Evolutionary conservation across 139 green algal genomes (phyloP).

Genomic region (Trebouxia sp.): DNA sequence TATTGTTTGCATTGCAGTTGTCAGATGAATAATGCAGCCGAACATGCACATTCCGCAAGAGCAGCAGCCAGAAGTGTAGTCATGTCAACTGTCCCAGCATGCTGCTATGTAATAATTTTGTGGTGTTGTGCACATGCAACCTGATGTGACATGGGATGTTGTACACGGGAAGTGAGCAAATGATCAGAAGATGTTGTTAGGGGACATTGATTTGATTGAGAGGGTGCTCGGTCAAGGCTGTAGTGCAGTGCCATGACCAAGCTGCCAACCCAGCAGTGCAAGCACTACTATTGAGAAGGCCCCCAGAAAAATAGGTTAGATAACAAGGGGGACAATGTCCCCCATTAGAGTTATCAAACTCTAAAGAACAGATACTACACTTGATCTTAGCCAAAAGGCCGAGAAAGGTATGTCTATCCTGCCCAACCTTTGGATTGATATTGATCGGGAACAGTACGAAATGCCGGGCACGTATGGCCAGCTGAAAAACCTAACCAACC

Average conservation of each 20-base stretch:
- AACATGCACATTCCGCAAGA: too few relatives aligned
- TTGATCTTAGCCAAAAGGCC: slow-evolving; percentile 29
- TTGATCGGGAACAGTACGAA: not conserved
- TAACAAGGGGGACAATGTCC: slow-evolving; percentile 27
- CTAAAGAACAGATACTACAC: slow-evolving; percentile 30
- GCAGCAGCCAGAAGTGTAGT: too few relatives aligned
- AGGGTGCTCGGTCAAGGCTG: slow-evolving; percentile 19
- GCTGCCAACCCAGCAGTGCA: slow-evolving; percentile 12
- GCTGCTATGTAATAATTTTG: too few relatives aligned
- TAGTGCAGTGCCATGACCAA: slow-evolving; percentile 25
- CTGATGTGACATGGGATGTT: too few relatives aligned
- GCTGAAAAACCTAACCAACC: too few relatives aligned
- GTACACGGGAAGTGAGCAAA: too few relatives aligned
- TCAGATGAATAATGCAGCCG: not conserved
- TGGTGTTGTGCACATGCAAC: too few relatives aligned
- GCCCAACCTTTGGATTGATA: not conserved
- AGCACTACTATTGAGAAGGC: slow-evolving; percentile 16
- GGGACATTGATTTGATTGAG: not conserved
- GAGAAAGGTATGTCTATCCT: not conserved
- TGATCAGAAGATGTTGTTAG: too few relatives aligned
- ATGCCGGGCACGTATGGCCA: not conserved
- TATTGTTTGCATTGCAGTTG: not conserved
- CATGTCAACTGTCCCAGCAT: too few relatives aligned
- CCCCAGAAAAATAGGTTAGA: slow-evolving; percentile 30
- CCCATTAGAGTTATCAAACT: slow-evolving; percentile 28